phyloP scores from a whole-genome alignment of 257 asterid genomes.

The Ligustrum vulgare region DNA sequence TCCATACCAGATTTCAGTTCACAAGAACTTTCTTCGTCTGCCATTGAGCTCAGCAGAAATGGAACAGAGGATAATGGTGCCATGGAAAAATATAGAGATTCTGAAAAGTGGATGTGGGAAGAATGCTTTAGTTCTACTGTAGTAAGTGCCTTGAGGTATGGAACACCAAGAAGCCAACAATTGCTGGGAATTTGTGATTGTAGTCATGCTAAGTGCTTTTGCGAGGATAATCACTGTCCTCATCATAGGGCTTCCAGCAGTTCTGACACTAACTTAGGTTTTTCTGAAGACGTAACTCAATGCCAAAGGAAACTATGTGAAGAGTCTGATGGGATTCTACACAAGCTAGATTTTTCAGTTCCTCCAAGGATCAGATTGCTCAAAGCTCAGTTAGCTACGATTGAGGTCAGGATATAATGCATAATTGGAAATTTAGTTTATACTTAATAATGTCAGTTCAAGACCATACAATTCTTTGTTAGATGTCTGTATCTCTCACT shows the following conservation, averaged over 20 bases:
- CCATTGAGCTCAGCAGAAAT: conserved; percentile 33
- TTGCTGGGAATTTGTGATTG: conserved; percentile 56
- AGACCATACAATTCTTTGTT: neutral
- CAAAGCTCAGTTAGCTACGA: conserved; percentile 60
- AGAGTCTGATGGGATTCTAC: conserved; percentile 24
- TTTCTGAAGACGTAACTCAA: conserved; percentile 43
- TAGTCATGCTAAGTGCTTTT: conserved; percentile 47
- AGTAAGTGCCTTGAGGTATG: conserved; percentile 46
- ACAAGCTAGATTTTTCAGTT: conserved; percentile 34
- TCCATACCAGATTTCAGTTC: conserved; percentile 19
- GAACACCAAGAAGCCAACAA: conserved; percentile 41
- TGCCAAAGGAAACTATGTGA: conserved; percentile 45
- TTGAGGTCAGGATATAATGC: conserved; percentile 58
- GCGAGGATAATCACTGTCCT: conserved; percentile 56
- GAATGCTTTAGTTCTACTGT: conserved; percentile 48
- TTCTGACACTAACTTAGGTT: conserved; percentile 23
- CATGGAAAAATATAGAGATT: conserved; percentile 46
- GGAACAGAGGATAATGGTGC: conserved; percentile 36
- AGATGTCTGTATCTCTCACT: neutral
- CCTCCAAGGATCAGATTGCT: conserved; percentile 61
- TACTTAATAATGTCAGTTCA: neutral
- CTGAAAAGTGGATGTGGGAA: conserved; percentile 75
- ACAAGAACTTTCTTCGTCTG: conserved; percentile 34
- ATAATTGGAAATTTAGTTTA: neutral
- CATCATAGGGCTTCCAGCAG: conserved; percentile 43